Conservation (phyloP, 805 yeast species). For the Grigorovia transvaalensis region DNA sequence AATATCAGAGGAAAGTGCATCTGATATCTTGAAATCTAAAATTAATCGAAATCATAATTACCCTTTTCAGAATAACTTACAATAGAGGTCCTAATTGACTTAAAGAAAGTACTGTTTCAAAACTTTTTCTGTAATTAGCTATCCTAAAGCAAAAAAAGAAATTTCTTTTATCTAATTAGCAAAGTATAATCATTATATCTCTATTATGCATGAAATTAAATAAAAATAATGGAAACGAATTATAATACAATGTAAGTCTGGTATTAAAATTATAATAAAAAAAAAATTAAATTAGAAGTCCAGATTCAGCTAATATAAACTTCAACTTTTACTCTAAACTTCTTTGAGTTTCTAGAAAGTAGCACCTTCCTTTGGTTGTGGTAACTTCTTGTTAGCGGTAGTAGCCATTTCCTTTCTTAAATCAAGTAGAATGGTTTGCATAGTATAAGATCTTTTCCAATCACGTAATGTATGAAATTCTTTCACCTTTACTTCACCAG, state of each 20-base stretch:
- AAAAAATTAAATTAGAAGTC: no score
- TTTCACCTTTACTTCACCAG: constrained; percentile 44
- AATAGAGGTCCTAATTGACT: background rate
- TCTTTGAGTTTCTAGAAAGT: constrained; percentile 32
- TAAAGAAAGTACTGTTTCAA: background rate
- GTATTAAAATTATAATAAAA: no score
- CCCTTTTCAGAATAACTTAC: background rate
- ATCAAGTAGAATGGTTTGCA: constrained; percentile 88
- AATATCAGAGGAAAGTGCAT: background rate
- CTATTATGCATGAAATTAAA: background rate
- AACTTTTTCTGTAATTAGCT: background rate
- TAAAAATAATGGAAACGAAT: background rate
- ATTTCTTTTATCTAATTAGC: background rate
- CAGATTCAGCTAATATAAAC: no score
- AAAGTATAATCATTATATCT: background rate
- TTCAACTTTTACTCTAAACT: no score
- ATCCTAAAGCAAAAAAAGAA: background rate
- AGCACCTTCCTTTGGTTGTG: constrained; percentile 88
- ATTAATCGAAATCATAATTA: background rate
- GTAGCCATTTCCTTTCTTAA: constrained; percentile 85
- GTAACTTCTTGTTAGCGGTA: constrained; percentile 67
- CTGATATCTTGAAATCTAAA: background rate
- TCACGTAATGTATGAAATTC: constrained; percentile 58
- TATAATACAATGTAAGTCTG: background rate
- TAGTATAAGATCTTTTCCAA: constrained; percentile 86